Base-by-base conservation (phyloP, 495 filamentous ascomycete genomes). In the Usnea hakonensis region DNA sequence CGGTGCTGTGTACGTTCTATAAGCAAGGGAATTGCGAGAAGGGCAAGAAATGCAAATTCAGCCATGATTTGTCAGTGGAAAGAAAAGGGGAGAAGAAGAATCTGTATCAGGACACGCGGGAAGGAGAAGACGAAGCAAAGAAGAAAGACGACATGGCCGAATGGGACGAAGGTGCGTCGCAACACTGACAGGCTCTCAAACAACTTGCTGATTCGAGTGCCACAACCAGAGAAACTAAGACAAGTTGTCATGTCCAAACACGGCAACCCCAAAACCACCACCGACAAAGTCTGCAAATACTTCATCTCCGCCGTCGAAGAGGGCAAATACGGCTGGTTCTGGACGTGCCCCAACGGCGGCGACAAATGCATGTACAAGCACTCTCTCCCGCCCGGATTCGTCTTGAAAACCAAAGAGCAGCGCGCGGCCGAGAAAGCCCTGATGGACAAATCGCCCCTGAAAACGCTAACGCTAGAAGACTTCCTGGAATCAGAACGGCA, bases 361-460 rank as follows among this genome's bases (percentile, higher is more conserved):
- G 87, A 99, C 75, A 89, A 95, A 76, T 99, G 94, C 87, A 97
- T 91, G 88, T 99, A 99, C 71, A 90, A 88, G 75, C 94, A 99
- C 73, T 90, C 87, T 64, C 83, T 99, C 70, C 94, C 94, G 64
- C 86, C 92, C 70, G 94, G 94, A 41, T 99, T 97, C 79, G 81
- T 97, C 32, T 82, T 99, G 63, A 97, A 97, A 80, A 99, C 94
- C 23, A 96, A 92, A 76, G 95, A 97, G 72, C 94, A 99, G 74
- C 84, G 90, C 64, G 90, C 90, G 8, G 90, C 91, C 7, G 94
- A 99, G 78, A 97, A 97, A 76, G 94, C 94, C n/a, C 72, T 96
- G 60, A 82, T 95, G 84, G 95, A 97, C 74, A 97, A 97, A 75
- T 94, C 90, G 14, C 92, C 95, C 52, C 79, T 97, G 55, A 90